phyloP scores from a whole-genome alignment of 140 eudicot genomes.

The Anethum foeniculum region DNA sequence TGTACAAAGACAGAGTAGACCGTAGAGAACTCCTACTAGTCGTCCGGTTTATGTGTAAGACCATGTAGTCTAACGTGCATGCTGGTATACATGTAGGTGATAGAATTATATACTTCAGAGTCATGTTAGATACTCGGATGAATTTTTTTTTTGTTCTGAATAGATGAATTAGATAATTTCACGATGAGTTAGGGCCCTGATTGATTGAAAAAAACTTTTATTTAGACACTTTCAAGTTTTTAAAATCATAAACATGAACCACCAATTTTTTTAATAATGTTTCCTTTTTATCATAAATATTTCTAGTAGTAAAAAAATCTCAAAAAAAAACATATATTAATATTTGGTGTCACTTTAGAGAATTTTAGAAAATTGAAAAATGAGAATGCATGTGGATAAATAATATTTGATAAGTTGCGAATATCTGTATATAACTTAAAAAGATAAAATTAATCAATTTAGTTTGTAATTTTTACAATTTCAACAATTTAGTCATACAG shows the following conservation, averaged over 20 bases:
- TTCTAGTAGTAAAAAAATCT: too few relatives aligned
- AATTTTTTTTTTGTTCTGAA: background rate
- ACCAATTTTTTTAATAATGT: too few relatives aligned
- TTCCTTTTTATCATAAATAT: too few relatives aligned
- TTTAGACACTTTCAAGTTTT: too few relatives aligned
- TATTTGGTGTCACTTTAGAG: background rate
- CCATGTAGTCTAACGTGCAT: background rate
- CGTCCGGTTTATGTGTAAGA: background rate
- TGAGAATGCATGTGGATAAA: background rate
- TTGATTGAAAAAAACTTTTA: background rate
- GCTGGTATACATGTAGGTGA: background rate
- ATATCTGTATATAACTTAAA: background rate
- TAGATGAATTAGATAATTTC: background rate
- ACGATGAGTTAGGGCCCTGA: background rate
- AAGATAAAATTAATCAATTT: background rate
- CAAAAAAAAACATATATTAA: too few relatives aligned
- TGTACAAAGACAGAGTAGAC: background rate
- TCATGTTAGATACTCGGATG: background rate
- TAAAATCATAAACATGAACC: background rate
- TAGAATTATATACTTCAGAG: background rate
- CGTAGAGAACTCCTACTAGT: background rate
- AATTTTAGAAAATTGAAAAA: background rate
- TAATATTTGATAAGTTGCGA: background rate
- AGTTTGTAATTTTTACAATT: background rate
- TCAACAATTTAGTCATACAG: background rate